Percentiles rank a stretch among this genome's conserved stretches.
These are phyloP conservation scores for Bipolaris gigantea DNA, from an alignment of 2,329 filamentous ascomycete species.

Conservation along the genomic window DNA sequence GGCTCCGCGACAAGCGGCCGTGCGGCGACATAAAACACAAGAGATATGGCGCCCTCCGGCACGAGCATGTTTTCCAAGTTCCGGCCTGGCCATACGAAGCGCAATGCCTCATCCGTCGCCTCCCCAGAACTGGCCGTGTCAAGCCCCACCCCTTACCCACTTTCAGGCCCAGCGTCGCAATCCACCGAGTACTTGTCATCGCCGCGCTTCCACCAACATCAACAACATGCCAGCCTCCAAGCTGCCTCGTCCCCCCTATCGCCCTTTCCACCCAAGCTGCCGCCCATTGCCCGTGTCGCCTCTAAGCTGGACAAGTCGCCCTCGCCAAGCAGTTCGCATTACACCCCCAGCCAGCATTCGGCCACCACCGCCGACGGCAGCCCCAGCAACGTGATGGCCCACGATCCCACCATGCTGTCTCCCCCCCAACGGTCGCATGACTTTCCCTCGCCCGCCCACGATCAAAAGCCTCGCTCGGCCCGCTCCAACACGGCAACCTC, in stretches of 20 bases:
- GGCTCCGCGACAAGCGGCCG: slow-evolving; percentile 21
- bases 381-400: slow-evolving; percentile 7
- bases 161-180: slow-evolving; percentile 33
- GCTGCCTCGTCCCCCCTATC: slow-evolving; percentile 44
- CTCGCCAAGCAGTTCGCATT: slow-evolving; percentile 14
- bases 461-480: slow-evolving; percentile 23
- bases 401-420: slow-evolving; percentile 24
- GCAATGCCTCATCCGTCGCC: slow-evolving; percentile 41
- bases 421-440: slow-evolving; percentile 22
- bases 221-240: slow-evolving; percentile 24
- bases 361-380: slow-evolving; percentile 10
- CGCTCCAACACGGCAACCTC: slow-evolving; percentile 22
- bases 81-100: slow-evolving; percentile 44
- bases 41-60: slow-evolving; percentile 44
- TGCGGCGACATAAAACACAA: slow-evolving; percentile 16
- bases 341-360: slow-evolving; percentile 15
- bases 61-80: slow-evolving; percentile 48
- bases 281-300: slow-evolving; percentile 45
- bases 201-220: slow-evolving; percentile 34
- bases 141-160: slow-evolving; percentile 29
- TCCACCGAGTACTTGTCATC: slow-evolving; percentile 35
- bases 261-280: slow-evolving; percentile 44
- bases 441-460: slow-evolving; percentile 25
- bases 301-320: slow-evolving; percentile 36
- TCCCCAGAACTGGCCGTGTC: slow-evolving; percentile 35